Evolutionary conservation across 306 rosid species (phyloP).

Genomic region (Purshia tridentata): DNA sequence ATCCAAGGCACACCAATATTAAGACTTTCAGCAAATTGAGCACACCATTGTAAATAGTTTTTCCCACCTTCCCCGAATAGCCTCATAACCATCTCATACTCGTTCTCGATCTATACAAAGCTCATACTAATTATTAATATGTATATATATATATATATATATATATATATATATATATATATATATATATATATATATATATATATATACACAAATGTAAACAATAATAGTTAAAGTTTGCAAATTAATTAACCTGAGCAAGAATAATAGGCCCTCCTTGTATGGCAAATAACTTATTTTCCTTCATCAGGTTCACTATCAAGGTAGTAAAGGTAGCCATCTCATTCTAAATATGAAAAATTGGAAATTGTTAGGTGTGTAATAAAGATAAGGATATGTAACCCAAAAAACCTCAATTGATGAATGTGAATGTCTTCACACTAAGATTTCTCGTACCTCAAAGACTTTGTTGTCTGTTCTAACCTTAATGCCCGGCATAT

Average conservation of each 20-base stretch:
- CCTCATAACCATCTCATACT: conserved; percentile 37
- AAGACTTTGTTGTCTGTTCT: conserved; percentile 34
- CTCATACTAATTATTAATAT: too few species aligned
- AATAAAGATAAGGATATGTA: neutral
- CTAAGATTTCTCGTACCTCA: conserved; percentile 17
- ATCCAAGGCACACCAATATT: conserved; percentile 38
- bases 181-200: neutral
- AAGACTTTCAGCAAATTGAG: conserved; percentile 30
- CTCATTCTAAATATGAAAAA: conserved; percentile 11
- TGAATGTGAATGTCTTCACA: too few species aligned
- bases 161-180: too few species aligned
- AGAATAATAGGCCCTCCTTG: conserved; percentile 49
- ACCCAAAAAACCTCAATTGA: neutral
- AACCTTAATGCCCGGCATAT: conserved; percentile 31
- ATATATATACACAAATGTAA: neutral
- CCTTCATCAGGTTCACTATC: conserved; percentile 32
- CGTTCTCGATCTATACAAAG: conserved; percentile 36
- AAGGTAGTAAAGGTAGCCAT: conserved; percentile 25
- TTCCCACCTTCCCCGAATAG: conserved; percentile 29
- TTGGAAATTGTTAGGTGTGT: too few species aligned
- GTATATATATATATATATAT: neutral
- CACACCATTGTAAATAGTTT: conserved; percentile 40
- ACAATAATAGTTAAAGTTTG: neutral
- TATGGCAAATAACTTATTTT: conserved; percentile 35
- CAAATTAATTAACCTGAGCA: conserved; percentile 28